Conservation (phyloP, 2,329 filamentous ascomycete species). For the Colletotrichum echinochloae region DNA sequence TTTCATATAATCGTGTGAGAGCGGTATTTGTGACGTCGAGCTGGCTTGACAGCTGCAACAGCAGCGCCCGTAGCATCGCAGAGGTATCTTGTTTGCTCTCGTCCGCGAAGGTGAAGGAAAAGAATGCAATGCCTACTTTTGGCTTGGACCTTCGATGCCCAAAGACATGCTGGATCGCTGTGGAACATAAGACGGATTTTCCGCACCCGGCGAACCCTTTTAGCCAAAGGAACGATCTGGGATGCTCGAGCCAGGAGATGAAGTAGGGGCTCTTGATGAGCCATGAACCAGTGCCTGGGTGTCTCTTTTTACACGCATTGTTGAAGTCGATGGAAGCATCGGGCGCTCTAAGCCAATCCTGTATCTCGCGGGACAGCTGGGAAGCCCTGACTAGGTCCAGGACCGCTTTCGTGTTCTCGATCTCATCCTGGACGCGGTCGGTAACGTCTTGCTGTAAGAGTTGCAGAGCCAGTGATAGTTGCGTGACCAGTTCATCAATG, state of each 20-base stretch:
- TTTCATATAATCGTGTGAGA: background rate
- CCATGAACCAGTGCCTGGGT: conserved; percentile 52
- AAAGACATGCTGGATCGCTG: conserved; percentile 48
- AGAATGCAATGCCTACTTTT: conserved; percentile 49
- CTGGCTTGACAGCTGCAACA: conserved; percentile 49
- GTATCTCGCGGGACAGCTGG: conserved; percentile 46
- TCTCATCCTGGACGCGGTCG: conserved; percentile 43
- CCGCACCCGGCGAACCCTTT: conserved; percentile 54
- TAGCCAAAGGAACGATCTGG: conserved; percentile 54
- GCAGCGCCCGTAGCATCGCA: conserved; percentile 49
- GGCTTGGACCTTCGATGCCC: conserved; percentile 42
- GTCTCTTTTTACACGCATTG: conserved; percentile 47
- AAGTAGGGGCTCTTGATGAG: conserved; percentile 45
- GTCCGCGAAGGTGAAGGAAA: conserved; percentile 56
- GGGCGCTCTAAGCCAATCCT: conserved; percentile 51
- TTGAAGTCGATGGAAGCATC: conserved; percentile 52
- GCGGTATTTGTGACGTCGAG: background rate
- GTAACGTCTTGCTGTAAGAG: conserved; percentile 48
- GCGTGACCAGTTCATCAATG: conserved; percentile 48
- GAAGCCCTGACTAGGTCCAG: conserved; percentile 45
- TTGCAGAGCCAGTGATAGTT: conserved; percentile 48
- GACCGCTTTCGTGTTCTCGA: conserved; percentile 46
- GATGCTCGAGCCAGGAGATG: conserved; percentile 45
- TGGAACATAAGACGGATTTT: conserved; percentile 55
- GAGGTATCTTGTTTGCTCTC: conserved; percentile 47